A percentile compares a stretch with the other conserved stretches of the same genome.
phyloP scores from a whole-genome alignment of 257 asterid species.

The Solanum virginianum region DNA sequence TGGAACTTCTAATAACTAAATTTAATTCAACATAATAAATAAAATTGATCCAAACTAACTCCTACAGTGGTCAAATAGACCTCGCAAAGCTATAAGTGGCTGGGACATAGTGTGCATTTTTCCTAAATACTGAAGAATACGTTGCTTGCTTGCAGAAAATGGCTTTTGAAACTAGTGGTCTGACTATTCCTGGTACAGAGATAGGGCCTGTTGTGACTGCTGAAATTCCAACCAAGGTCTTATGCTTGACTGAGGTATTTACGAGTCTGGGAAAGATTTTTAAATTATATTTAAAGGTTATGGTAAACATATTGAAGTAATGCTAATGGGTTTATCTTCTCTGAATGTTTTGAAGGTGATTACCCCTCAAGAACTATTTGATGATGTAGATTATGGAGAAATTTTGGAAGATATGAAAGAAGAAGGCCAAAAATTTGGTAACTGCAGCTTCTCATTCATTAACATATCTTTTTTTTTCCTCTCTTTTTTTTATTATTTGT shows the following conservation, averaged over 20 bases:
- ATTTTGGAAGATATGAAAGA: slow-evolving; percentile 60
- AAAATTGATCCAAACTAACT: neutral
- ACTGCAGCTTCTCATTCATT: neutral
- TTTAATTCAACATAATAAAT: neutral
- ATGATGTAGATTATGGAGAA: slow-evolving; percentile 52
- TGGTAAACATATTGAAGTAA: neutral
- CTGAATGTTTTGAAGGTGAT: slow-evolving; percentile 23
- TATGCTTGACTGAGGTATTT: slow-evolving; percentile 58
- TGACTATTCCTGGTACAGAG: slow-evolving; percentile 11
- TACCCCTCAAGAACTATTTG: slow-evolving; percentile 41
- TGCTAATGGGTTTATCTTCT: neutral
- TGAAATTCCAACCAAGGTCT: slow-evolving; percentile 49
- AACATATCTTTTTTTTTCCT: neutral
- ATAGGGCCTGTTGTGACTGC: slow-evolving; percentile 7
- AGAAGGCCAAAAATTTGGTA: slow-evolving; percentile 64
- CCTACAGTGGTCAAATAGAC: neutral
- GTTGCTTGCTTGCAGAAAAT: slow-evolving; percentile 29
- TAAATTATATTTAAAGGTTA: neutral
- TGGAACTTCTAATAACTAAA: neutral
- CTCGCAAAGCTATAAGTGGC: neutral
- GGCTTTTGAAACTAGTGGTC: slow-evolving; percentile 37
- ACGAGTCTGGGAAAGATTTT: neutral
- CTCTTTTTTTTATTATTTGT: neutral
- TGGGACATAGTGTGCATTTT: neutral
- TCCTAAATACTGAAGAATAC: neutral